phyloP scores from a whole-genome alignment of 192 early-diverging fungal genomes.

The Diversispora epigaea region DNA sequence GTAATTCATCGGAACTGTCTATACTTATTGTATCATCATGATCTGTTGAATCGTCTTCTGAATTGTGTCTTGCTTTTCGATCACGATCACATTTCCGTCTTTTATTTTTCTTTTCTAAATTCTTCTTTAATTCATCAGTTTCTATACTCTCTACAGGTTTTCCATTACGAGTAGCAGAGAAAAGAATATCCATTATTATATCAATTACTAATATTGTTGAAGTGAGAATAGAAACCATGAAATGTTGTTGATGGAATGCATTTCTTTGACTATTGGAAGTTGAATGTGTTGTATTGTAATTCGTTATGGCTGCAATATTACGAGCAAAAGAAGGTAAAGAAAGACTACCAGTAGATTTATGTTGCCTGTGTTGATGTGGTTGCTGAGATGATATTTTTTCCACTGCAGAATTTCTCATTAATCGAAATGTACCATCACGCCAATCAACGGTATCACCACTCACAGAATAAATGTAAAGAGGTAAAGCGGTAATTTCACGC shows the following conservation, averaged over 20 bases:
- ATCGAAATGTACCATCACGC: slow-evolving; percentile 73
- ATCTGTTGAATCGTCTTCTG: neutral
- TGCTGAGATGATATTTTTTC: slow-evolving; percentile 24
- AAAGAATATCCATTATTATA: slow-evolving; percentile 44
- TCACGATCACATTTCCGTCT: neutral
- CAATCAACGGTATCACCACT: slow-evolving; percentile 81
- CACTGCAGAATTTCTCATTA: slow-evolving; percentile 67
- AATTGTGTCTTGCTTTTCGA: neutral
- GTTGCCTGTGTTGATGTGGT: slow-evolving; percentile 22
- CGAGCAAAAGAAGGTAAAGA: slow-evolving; percentile 13
- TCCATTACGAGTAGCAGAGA: slow-evolving; percentile 46
- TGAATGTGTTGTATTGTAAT: slow-evolving; percentile 39
- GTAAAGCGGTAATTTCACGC: slow-evolving; percentile 81
- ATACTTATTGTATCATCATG: neutral
- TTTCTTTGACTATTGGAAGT: slow-evolving; percentile 35
- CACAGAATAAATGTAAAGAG: slow-evolving; percentile 80
- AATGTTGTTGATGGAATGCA: slow-evolving; percentile 38
- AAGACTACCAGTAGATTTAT: neutral
- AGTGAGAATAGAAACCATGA: slow-evolving; percentile 42
- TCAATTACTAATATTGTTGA: slow-evolving; percentile 41
- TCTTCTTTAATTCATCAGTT: neutral
- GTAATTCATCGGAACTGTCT: slow-evolving; percentile 20
- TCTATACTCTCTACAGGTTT: slow-evolving; percentile 32
- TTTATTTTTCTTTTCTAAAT: neutral
- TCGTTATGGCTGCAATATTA: slow-evolving; percentile 32